These are phyloP conservation scores for Begonia loranthoides DNA, from an alignment of 306 rosid species.

Conservation along the genomic window DNA sequence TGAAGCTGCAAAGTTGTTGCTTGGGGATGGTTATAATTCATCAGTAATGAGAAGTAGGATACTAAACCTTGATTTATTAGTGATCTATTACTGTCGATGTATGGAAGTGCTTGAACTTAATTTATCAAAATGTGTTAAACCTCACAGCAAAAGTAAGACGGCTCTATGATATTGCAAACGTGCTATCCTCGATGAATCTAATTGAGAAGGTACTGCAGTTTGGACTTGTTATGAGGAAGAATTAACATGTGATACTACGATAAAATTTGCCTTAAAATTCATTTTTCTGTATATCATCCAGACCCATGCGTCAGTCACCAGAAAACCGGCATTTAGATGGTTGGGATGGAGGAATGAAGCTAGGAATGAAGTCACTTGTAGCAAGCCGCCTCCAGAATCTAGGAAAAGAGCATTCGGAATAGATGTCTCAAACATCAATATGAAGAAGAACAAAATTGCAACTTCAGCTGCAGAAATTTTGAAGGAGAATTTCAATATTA, in stretches of 20 bases:
- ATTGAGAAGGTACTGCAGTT: conserved; percentile 66
- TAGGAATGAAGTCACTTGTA: conserved; percentile 10
- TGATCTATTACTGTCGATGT: no score
- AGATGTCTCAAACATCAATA: conserved; percentile 54
- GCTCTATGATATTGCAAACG: conserved; percentile 89
- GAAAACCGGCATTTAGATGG: conserved; percentile 95
- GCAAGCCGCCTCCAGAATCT: conserved; percentile 19
- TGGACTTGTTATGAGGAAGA: no score
- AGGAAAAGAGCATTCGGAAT: conserved; percentile 67
- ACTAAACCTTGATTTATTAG: not conserved
- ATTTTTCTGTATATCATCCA: conserved; percentile 13
- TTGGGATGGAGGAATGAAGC: conserved; percentile 40
- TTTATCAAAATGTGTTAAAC: not conserved
- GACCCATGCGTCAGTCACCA: conserved; percentile 63
- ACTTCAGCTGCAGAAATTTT: conserved; percentile 16
- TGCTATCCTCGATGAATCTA: conserved; percentile 69
- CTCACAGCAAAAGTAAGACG: conserved; percentile 92
- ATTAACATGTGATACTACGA: no score
- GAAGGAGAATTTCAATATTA: conserved; percentile 13
- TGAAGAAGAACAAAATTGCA: conserved; percentile 32
- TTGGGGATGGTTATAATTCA: conserved; percentile 61
- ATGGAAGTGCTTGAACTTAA: not conserved
- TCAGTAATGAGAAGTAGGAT: conserved; percentile 72
- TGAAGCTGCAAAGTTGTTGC: conserved; percentile 75
- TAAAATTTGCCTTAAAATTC: no score